A percentile compares a stretch with the other conserved stretches of the same genome.
Conservation (phyloP, 352 stramenopile species). For the Phytophthora cryptogea region DNA sequence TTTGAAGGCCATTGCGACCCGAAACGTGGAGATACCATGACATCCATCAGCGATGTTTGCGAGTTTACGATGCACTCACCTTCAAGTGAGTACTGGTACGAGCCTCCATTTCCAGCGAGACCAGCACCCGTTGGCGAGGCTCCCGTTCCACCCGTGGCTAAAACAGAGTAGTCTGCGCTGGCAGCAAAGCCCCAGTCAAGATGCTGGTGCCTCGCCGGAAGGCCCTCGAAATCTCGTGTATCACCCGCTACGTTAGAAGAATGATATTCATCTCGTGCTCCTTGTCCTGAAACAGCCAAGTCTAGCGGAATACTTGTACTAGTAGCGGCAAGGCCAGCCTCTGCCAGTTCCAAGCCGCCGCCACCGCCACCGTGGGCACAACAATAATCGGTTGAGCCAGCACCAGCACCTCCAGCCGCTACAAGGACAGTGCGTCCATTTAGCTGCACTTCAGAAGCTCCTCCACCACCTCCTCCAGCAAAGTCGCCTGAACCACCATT, state of each 20-base stretch:
- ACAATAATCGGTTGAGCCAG: constrained; percentile 73
- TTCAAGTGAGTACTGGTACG: constrained; percentile 46
- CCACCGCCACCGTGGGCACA: constrained; percentile 76
- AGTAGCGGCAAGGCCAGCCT: constrained; percentile 47
- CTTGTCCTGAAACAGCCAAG: constrained; percentile 25
- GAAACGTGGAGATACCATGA: constrained; percentile 26
- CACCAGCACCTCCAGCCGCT: constrained; percentile 72
- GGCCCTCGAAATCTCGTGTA: constrained; percentile 44
- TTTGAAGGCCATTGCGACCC: constrained; percentile 42
- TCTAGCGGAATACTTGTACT: constrained; percentile 47
- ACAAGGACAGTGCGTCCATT: constrained; percentile 58
- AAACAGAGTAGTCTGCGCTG: constrained; percentile 50
- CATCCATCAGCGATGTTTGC: constrained; percentile 37
- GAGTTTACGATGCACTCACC: constrained; percentile 45
- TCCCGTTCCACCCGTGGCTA: constrained; percentile 58
- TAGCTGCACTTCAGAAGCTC: constrained; percentile 54
- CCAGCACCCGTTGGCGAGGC: constrained; percentile 35
- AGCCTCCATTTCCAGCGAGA: constrained; percentile 44
- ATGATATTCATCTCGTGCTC: constrained; percentile 59
- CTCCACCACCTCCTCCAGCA: constrained; percentile 64
- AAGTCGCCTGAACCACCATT: constrained; percentile 60
- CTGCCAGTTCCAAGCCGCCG: constrained; percentile 45
- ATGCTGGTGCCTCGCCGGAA: constrained; percentile 50
- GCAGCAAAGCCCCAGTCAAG: constrained; percentile 61
- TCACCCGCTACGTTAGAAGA: constrained; percentile 58